A percentile compares a stretch with the other conserved stretches of the same genome.
Conservation (phyloP, 805 yeast species). For the Vanderwaltozyma yarrowii region DNA sequence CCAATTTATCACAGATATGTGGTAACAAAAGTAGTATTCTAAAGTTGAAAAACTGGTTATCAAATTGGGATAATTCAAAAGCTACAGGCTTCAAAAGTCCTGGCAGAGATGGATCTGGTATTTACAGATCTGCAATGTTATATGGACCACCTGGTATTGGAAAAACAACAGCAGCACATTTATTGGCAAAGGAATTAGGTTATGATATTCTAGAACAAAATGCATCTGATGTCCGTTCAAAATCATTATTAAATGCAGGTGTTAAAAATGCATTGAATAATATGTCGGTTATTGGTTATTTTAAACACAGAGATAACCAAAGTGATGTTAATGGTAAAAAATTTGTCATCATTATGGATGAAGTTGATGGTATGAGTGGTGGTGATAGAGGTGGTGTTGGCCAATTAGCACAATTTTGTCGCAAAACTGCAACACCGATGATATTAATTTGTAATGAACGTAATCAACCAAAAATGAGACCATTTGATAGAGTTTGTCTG, state of each 20-base stretch:
- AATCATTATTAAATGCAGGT: slow-evolving; percentile 56
- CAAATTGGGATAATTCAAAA: slow-evolving; percentile 57
- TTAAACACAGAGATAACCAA: slow-evolving; percentile 31
- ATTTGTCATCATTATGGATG: slow-evolving; percentile 91
- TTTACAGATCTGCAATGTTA: slow-evolving; percentile 72
- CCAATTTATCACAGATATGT: slow-evolving; percentile 62
- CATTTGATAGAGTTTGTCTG: slow-evolving; percentile 73
- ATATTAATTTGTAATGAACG: slow-evolving; percentile 91
- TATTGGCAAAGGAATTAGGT: slow-evolving; percentile 59
- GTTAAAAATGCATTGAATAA: slow-evolving; percentile 67
- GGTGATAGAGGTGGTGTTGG: slow-evolving; percentile 99
- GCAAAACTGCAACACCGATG: slow-evolving; percentile 79
- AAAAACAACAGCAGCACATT: slow-evolving; percentile 72
- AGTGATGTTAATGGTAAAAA: slow-evolving; percentile 37
- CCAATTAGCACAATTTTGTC: slow-evolving; percentile 77
- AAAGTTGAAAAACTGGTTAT: slow-evolving; percentile 63
- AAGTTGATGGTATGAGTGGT: slow-evolving; percentile 98
- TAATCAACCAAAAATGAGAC: slow-evolving; percentile 88
- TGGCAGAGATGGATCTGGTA: slow-evolving; percentile 55
- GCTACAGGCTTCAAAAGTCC: slow-evolving; percentile 46
- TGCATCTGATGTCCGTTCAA: slow-evolving; percentile 86
- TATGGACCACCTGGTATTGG: slow-evolving; percentile 88
- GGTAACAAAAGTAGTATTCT: slow-evolving; percentile 77
- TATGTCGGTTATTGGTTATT: slow-evolving; percentile 74
- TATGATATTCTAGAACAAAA: slow-evolving; percentile 68